A percentile compares a stretch with the other conserved stretches of the same genome.
Evolutionary conservation across 352 stramenopile genomes (phyloP).

Genomic region (Thraustochytrium sp.): DNA sequence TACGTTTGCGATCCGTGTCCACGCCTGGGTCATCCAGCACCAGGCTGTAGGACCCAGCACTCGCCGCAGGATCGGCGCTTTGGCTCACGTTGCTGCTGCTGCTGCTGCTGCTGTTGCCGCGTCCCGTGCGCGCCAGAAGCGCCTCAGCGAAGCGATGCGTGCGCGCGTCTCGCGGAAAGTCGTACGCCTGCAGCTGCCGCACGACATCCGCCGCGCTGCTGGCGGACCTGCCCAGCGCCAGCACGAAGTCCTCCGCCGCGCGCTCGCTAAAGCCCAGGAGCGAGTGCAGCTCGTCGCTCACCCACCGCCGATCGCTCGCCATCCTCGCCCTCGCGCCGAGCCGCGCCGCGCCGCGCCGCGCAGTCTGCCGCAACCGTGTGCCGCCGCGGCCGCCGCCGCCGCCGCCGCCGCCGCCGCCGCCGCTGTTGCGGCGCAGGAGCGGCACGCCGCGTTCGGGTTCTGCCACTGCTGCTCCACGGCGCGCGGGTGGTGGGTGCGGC

Average conservation of each 20-base stretch:
- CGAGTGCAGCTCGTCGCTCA: conserved; percentile 11
- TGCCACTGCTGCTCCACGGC: too few relatives aligned
- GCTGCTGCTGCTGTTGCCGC: neutral
- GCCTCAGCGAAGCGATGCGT: neutral
- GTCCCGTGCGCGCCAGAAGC: neutral
- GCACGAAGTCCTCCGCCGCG: neutral
- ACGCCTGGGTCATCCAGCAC: neutral
- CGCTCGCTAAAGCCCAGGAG: conserved; percentile 6
- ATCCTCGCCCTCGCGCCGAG: too few relatives aligned
- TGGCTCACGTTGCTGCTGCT: too few relatives aligned
- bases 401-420: too few relatives aligned
- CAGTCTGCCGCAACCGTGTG: too few relatives aligned
- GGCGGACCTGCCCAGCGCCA: neutral
- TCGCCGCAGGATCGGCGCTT: neutral
- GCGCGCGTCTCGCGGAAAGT: neutral
- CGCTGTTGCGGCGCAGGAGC: too few relatives aligned
- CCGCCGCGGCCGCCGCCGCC: too few relatives aligned
- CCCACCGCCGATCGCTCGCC: neutral
- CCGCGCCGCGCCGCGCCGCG: too few relatives aligned
- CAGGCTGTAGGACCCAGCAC: neutral
- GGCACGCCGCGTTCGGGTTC: too few relatives aligned
- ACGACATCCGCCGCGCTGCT: neutral
- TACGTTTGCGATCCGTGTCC: neutral
- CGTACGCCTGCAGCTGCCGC: neutral
- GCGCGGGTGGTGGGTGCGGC: too few relatives aligned